These are phyloP conservation scores for Pelargonium citronellum DNA, from an alignment of 441 rosid species.

Conservation along the genomic window DNA sequence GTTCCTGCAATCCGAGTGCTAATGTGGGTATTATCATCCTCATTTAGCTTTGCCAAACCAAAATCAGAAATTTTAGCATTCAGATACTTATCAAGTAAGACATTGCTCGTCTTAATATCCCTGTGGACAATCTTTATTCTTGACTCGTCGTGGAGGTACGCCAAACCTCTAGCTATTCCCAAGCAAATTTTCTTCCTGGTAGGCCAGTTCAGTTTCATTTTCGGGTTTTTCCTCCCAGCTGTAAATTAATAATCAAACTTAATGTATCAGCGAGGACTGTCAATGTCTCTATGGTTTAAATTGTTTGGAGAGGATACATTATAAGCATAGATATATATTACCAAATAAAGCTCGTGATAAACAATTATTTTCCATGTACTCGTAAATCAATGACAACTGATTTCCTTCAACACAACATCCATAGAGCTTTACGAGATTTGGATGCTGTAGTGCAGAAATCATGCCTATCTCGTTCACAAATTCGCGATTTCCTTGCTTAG, in stretches of 20 bases:
- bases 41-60: conserved; percentile 71
- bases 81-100: conserved; percentile 63
- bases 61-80: conserved; percentile 81
- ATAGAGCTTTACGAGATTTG: conserved; percentile 76
- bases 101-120: conserved; percentile 81
- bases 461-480: conserved; percentile 68
- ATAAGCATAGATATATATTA: conserved; percentile 16
- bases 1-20: conserved; percentile 84
- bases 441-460: conserved; percentile 87
- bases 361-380: conserved; percentile 74
- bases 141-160: conserved; percentile 82
- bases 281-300: background rate
- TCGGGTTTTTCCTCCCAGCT: conserved; percentile 44
- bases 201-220: conserved; percentile 60
- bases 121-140: conserved; percentile 76
- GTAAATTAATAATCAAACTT: conserved; percentile 10
- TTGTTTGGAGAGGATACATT: background rate
- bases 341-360: conserved; percentile 75
- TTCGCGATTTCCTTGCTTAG: conserved; percentile 66
- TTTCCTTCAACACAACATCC: conserved; percentile 86
- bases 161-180: conserved; percentile 73
- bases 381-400: conserved; percentile 59
- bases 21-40: conserved; percentile 66
- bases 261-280: background rate
- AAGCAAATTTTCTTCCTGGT: conserved; percentile 62